Conservation (phyloP, 1,139 yeast species). For the Geotrichum histeridarum region DNA sequence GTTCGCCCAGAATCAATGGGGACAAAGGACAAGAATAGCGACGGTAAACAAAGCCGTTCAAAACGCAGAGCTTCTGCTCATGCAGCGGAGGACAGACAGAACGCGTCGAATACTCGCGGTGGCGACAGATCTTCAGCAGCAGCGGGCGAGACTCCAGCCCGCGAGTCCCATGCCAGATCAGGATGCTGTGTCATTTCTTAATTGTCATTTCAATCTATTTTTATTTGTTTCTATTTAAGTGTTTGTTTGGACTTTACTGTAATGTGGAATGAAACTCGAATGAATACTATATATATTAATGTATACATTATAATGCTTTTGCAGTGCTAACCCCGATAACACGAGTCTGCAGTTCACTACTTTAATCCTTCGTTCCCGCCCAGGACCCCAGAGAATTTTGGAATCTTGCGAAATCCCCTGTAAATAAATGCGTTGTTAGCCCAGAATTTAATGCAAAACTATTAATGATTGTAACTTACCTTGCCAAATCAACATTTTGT, state of each 20-base stretch:
- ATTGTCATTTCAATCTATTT: background rate
- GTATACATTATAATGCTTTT: background rate
- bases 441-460: background rate
- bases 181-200: conserved; percentile 3
- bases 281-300: background rate
- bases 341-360: no score
- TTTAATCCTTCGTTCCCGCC: conserved; percentile 17
- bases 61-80: background rate
- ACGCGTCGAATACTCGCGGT: background rate
- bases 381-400: conserved; percentile 9
- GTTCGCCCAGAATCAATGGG: conserved; percentile 29
- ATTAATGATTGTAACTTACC: conserved; percentile 25
- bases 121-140: background rate
- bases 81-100: background rate
- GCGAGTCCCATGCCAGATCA: background rate
- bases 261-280: background rate
- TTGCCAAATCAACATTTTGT: conserved; percentile 44
- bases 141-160: background rate
- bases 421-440: background rate
- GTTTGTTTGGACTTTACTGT: background rate
- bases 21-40: conserved; percentile 2
- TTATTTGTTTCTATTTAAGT: background rate
- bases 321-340: background rate
- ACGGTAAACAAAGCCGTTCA: background rate
- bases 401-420: conserved; percentile 14